These are phyloP conservation scores for Excoecaria agallocha DNA, from an alignment of 345 rosid species.

Conservation along the genomic window DNA sequence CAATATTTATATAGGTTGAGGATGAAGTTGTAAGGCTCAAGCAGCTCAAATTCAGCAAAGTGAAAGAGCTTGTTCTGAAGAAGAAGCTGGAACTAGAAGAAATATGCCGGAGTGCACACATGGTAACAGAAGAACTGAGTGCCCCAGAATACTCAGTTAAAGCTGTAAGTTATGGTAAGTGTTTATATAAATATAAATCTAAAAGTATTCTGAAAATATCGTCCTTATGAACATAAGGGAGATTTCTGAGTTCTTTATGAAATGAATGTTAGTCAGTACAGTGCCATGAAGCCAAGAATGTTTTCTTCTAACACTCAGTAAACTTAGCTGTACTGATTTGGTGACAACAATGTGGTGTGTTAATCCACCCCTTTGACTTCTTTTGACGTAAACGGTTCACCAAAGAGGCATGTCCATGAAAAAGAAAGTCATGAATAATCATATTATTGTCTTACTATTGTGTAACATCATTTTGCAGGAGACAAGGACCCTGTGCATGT, in stretches of 20 bases:
- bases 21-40: constrained; percentile 59
- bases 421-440: background rate
- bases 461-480: constrained; percentile 35
- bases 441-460: background rate
- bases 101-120: constrained; percentile 61
- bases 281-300: no score
- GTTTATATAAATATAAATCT: background rate
- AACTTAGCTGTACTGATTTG: no score
- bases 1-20: constrained; percentile 48
- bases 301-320: no score
- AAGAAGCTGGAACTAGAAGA: constrained; percentile 69
- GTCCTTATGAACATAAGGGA: background rate
- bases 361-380: no score
- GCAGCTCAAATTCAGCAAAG: constrained; percentile 53
- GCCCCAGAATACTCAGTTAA: constrained; percentile 41
- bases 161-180: constrained; percentile 53
- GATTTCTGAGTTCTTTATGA: background rate
- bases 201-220: background rate
- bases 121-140: constrained; percentile 40
- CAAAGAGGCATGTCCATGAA: background rate
- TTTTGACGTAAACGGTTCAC: background rate
- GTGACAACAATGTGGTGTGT: background rate
- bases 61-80: constrained; percentile 66
- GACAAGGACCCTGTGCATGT: constrained; percentile 44
- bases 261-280: no score